Percentiles rank a stretch among this genome's conserved stretches.
These are phyloP conservation scores for Phycomyces nitens DNA, from an alignment of 192 early-diverging fungal genomes.

Conservation along the genomic window DNA sequence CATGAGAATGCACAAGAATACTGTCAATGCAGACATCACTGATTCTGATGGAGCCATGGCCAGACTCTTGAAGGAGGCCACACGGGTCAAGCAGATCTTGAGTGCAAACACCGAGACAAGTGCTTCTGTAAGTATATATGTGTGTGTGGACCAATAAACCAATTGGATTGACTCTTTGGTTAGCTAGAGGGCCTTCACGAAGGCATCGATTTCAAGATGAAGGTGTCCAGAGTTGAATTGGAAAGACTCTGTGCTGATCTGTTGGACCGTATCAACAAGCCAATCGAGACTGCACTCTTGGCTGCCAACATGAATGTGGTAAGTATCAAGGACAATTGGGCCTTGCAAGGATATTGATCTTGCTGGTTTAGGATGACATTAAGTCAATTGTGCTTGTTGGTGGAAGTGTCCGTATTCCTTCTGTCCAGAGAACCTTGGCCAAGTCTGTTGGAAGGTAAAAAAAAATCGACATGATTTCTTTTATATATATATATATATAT, in stretches of 20 bases:
- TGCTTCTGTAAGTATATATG: conserved; percentile 57
- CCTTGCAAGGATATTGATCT: too few species aligned
- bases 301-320: conserved; percentile 63
- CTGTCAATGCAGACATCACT: conserved; percentile 53
- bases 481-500: too few species aligned
- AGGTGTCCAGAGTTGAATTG: conserved; percentile 76
- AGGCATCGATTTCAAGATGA: conserved; percentile 78
- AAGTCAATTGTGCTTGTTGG: conserved; percentile 92
- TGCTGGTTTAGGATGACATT: conserved; percentile 69
- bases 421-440: conserved; percentile 70
- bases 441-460: conserved; percentile 65
- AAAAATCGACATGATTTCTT: not conserved
- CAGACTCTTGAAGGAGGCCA: conserved; percentile 88
- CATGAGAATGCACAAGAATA: conserved; percentile 45
- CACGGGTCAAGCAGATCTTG: conserved; percentile 92
- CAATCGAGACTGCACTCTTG: conserved; percentile 69
- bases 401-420: conserved; percentile 85
- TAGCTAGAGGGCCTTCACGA: conserved; percentile 85
- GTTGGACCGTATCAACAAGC: conserved; percentile 60
- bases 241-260: conserved; percentile 70
- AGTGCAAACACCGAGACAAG: conserved; percentile 88
- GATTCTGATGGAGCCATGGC: conserved; percentile 80
- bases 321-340: conserved; percentile 20
- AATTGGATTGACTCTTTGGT: not conserved
- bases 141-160: not conserved